These are phyloP conservation scores for Fraxinus floribunda DNA, from an alignment of 305 asterid genomes.

Conservation along the genomic window DNA sequence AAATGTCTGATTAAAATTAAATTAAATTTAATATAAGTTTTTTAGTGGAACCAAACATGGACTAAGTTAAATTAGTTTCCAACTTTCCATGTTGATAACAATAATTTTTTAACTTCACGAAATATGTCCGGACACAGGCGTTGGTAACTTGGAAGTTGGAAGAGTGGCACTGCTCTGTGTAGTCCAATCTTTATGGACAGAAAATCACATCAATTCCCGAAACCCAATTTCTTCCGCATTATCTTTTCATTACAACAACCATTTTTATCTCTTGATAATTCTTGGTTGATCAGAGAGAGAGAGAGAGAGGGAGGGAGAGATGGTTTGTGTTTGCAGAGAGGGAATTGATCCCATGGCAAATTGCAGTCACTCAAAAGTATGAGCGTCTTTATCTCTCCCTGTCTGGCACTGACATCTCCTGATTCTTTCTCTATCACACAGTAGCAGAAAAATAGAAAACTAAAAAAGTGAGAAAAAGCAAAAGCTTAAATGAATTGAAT, in stretches of 20 bases:
- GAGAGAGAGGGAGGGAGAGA: background rate
- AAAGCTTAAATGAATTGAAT: conserved; percentile 7
- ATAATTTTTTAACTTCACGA: background rate
- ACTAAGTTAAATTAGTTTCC: background rate
- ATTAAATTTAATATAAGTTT: too few species aligned
- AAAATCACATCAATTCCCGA: conserved; percentile 15
- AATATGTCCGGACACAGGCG: background rate
- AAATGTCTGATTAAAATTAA: too few species aligned
- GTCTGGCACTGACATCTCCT: conserved; percentile 40
- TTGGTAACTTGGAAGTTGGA: background rate
- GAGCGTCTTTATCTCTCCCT: conserved; percentile 41
- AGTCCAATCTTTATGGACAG: background rate
- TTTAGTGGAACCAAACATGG: too few species aligned
- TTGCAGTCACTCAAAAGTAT: conserved; percentile 49
- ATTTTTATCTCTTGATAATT: conserved; percentile 23
- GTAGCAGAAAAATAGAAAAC: conserved; percentile 19
- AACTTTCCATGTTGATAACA: background rate
- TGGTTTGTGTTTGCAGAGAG: background rate
- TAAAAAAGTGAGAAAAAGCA: conserved; percentile 26
- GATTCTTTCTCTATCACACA: conserved; percentile 16
- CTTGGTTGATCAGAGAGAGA: background rate
- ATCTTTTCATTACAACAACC: conserved; percentile 32
- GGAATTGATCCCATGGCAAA: background rate
- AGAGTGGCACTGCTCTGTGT: background rate
- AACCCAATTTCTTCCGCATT: conserved; percentile 7